Evolutionary conservation across 257 asterid species (phyloP), one percentile per base, ranked within the genome.

Genomic region (Jacaranda mimosifolia): DNA sequence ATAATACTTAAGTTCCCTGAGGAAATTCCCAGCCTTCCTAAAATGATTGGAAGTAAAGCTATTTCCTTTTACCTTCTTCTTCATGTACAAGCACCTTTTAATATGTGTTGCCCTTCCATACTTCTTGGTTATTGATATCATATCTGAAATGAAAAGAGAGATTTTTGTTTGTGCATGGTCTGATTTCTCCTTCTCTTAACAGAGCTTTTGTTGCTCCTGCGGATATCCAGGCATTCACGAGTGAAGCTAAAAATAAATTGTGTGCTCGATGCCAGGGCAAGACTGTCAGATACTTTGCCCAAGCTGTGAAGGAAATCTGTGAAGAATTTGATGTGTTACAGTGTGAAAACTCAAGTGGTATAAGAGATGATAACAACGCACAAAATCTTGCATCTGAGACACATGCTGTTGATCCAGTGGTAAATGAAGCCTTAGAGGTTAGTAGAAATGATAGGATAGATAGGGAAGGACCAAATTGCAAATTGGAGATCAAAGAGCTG

Each of bases 131-230:
- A 56, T 36, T 43, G 48, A 32, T 72, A 18, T 78, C 12, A 9
- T 64, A 32, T 53, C n/a, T 49, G 53, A 46, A 57, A 75, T 19
- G 9, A 49, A 70, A 58, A n/a, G 42, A 39, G 15, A 58, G 72
- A 67, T 60, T 75, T 60, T 77, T 59, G 63, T 36, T 53, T 63
- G 4, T 80, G 14, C 55, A 64, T 45, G 64, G n/a, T 71, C 78
- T 59, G 18, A 38, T 71, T 53, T 76, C 74, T 48, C 75, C 59
- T 74, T 69, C 78, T 81, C 77, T 85, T 85, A 65, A 84, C 94
- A 93, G 98, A 79, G 97, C 95, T 77, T 93, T 91, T 85, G 97
- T 93, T 46, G 94, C 97, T 77, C 96, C 98, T 68, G 94, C 85
- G 68, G 98, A 93, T 86, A 85, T 91, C 81, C 93, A 88, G 86